Conservation (phyloP, 768 basidiomycete genomes). For the Fomitopsis serialis region DNA sequence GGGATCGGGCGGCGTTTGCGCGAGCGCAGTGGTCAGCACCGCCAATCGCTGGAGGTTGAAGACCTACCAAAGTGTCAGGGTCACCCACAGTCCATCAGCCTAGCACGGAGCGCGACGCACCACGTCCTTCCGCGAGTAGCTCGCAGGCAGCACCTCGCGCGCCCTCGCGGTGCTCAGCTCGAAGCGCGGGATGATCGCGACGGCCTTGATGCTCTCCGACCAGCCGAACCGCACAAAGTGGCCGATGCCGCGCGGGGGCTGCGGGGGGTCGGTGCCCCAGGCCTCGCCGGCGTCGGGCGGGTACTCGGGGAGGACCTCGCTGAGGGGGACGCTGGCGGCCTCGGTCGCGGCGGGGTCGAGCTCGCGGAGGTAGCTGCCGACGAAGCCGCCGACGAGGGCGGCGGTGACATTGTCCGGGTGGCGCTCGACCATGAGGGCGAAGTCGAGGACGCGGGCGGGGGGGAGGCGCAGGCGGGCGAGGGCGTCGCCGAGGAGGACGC, state of each 20-base stretch:
- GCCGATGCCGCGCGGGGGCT: constrained; percentile 86
- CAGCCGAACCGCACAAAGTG: constrained; percentile 91
- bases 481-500: constrained; percentile 85
- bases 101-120: constrained; percentile 40
- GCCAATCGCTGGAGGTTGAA: constrained; percentile 97
- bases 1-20: constrained; percentile 86
- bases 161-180: constrained; percentile 96
- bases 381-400: constrained; percentile 93
- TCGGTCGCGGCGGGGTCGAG: constrained; percentile 75
- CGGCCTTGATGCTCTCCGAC: constrained; percentile 78
- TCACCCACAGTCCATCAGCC: background rate
- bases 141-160: constrained; percentile 76
- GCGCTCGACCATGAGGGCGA: constrained; percentile 97
- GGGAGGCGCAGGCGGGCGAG: constrained; percentile 72
- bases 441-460: constrained; percentile 77
- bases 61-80: constrained; percentile 46
- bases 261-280: constrained; percentile 87
- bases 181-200: constrained; percentile 93
- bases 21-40: constrained; percentile 91
- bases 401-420: constrained; percentile 99
- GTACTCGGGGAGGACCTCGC: constrained; percentile 95
- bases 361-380: constrained; percentile 92
- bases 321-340: constrained; percentile 87
- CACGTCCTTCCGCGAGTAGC: constrained; percentile 86
- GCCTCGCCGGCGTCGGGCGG: constrained; percentile 87